phyloP scores from a whole-genome alignment of 2,329 filamentous ascomycete species.

The Chaetoscypha palmicola region DNA sequence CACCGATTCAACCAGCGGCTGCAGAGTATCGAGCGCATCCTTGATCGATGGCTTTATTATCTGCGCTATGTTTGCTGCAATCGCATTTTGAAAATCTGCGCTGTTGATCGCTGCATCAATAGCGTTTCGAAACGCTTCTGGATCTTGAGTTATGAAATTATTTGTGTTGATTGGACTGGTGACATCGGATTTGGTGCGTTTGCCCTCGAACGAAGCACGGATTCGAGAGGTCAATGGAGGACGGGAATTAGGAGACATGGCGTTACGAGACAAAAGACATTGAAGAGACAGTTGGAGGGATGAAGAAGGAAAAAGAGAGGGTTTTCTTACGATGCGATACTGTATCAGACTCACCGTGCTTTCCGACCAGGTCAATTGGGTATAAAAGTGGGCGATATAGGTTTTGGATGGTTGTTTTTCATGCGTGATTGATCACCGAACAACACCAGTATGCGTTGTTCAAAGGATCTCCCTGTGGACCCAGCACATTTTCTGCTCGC shows the following conservation, averaged over 20 bases:
- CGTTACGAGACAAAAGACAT: slow-evolving; percentile 7
- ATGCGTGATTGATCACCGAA: slow-evolving; percentile 16
- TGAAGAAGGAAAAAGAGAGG: slow-evolving; percentile 3
- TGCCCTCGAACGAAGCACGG: slow-evolving; percentile 27
- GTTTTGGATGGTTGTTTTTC: slow-evolving; percentile 13
- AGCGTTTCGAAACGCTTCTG: slow-evolving; percentile 22
- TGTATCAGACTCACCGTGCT: slow-evolving; percentile 13
- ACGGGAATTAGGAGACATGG: slow-evolving; percentile 23
- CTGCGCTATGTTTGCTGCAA: slow-evolving; percentile 27
- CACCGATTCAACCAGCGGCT: slow-evolving; percentile 30
- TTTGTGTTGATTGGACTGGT: slow-evolving; percentile 12
- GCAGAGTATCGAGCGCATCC: slow-evolving; percentile 29
- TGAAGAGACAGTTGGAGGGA: slow-evolving; percentile 4
- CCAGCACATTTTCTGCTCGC: slow-evolving; percentile 21
- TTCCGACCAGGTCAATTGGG: slow-evolving; percentile 14
- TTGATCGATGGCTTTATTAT: slow-evolving; percentile 29
- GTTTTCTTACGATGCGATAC: slow-evolving; percentile 11
- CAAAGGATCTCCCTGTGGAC: slow-evolving; percentile 10
- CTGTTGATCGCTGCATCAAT: slow-evolving; percentile 27
- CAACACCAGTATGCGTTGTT: slow-evolving; percentile 16
- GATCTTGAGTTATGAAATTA: slow-evolving; percentile 21
- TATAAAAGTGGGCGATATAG: slow-evolving; percentile 22
- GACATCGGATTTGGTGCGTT: slow-evolving; percentile 17
- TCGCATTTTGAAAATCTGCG: slow-evolving; percentile 27
- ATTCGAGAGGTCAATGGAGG: slow-evolving; percentile 28